A percentile compares a stretch with the other conserved stretches of the same genome.
Conservation (phyloP, 1,284 basidiomycete species). For the Rhodotorula glutinis region DNA sequence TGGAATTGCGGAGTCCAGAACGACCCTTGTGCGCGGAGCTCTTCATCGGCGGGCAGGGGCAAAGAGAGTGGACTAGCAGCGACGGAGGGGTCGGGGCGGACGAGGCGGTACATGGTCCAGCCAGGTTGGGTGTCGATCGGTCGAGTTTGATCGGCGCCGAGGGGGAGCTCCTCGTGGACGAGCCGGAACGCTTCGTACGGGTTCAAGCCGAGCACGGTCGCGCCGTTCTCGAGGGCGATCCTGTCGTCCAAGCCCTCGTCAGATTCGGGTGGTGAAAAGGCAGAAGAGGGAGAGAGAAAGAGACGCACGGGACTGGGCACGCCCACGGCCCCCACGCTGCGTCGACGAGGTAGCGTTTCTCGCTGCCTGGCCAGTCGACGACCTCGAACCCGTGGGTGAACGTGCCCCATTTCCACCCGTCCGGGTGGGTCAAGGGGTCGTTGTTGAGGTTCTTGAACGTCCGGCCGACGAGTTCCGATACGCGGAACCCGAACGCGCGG, state of each 20-base stretch:
- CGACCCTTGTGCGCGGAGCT: not conserved
- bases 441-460: conserved; percentile 28
- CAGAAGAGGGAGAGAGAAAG: too few species aligned
- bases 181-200: conserved; percentile 32
- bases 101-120: conserved; percentile 34
- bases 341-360: conserved; percentile 26
- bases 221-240: conserved; percentile 18
- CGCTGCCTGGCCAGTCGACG: conserved; percentile 27
- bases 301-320: conserved; percentile 11
- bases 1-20: conserved; percentile 32
- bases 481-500: conserved; percentile 24
- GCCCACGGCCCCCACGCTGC: conserved; percentile 29
- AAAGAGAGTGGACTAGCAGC: conserved; percentile 5
- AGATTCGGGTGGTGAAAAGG: not conserved
- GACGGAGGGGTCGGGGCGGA: conserved; percentile 4
- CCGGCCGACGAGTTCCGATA: conserved; percentile 24
- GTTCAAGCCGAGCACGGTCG: conserved; percentile 21
- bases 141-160: not conserved
- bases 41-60: not conserved
- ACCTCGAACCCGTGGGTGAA: conserved; percentile 30
- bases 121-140: conserved; percentile 32
- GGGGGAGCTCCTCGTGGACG: conserved; percentile 21
- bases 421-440: conserved; percentile 23
- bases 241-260: not conserved
- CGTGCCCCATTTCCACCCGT: conserved; percentile 36